phyloP scores from a whole-genome alignment of 2,329 filamentous ascomycete species.

The Coleophoma eucalyptorum region DNA sequence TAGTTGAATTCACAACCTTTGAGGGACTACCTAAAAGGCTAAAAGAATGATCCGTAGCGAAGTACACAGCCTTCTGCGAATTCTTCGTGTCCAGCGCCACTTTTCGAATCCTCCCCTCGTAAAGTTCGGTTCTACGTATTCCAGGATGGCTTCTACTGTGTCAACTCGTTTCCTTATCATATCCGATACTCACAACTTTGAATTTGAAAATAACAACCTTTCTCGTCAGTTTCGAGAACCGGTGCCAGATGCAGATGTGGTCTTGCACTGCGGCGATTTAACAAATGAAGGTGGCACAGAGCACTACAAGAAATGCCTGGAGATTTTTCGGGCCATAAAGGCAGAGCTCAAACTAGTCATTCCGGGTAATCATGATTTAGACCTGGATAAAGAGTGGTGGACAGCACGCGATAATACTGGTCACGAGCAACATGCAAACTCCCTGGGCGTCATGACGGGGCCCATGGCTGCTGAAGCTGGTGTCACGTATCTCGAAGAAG shows the following conservation, averaged over 20 bases:
- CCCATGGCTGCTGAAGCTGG: constrained; percentile 17
- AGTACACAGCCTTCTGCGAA: too few relatives aligned
- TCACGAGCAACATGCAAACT: constrained; percentile 7
- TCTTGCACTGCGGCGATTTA: constrained; percentile 36
- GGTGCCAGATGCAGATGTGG: constrained; percentile 26
- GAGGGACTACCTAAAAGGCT: too few relatives aligned
- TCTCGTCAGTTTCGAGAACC: constrained; percentile 8
- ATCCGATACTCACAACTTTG: constrained; percentile 24
- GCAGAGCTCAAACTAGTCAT: constrained; percentile 59
- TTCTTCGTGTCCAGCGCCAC: too few relatives aligned
- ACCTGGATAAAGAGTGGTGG: constrained; percentile 38
- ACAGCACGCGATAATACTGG: not conserved
- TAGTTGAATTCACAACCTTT: too few relatives aligned
- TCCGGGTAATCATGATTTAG: constrained; percentile 59
- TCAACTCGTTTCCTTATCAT: constrained; percentile 22
- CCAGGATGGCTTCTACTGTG: constrained; percentile 5
- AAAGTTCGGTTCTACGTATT: too few relatives aligned
- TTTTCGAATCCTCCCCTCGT: too few relatives aligned
- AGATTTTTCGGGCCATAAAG: constrained; percentile 30
- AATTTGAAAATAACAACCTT: constrained; percentile 12
- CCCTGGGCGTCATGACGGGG: constrained; percentile 18
- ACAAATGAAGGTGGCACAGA: constrained; percentile 26
- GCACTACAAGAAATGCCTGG: constrained; percentile 25
- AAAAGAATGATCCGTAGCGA: too few relatives aligned
- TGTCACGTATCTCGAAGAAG: constrained; percentile 28